Evolutionary conservation across 1,139 yeast genomes (phyloP).

Genomic region (Lodderomyces jiufengensis): DNA sequence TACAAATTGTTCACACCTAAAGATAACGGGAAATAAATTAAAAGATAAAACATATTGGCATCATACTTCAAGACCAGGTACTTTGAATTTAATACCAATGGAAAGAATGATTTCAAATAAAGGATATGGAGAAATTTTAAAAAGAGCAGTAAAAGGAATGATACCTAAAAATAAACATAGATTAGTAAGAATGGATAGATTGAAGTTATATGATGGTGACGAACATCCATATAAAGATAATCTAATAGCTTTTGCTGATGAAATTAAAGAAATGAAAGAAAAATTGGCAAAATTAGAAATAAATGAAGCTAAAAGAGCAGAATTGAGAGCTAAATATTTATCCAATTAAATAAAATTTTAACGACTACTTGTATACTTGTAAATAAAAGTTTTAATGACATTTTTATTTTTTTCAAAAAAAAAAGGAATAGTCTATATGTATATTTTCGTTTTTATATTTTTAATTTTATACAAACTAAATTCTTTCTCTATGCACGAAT

Average conservation of each 20-base stretch:
- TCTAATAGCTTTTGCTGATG: conserved; percentile 83
- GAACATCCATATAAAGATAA: conserved; percentile 84
- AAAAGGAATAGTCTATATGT: not conserved
- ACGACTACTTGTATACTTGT: not conserved
- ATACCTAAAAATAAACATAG: conserved; percentile 87
- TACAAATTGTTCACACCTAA: conserved; percentile 80
- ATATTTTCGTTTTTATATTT: conserved; percentile 4
- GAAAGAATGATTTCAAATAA: conserved; percentile 69
- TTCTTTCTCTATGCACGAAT: conserved; percentile 26
- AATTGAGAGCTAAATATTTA: conserved; percentile 36
- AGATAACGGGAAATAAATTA: conserved; percentile 80
- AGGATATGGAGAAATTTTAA: conserved; percentile 81
- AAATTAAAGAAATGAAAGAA: conserved; percentile 50
- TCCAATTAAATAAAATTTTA: conserved; percentile 6
- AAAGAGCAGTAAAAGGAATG: conserved; percentile 92
- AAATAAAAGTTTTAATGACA: not conserved
- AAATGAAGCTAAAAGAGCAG: conserved; percentile 31
- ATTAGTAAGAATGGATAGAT: conserved; percentile 72
- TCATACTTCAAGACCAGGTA: conserved; percentile 89
- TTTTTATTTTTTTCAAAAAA: conserved; percentile 5
- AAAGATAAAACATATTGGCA: conserved; percentile 85
- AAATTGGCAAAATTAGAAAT: conserved; percentile 38
- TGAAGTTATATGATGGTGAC: conserved; percentile 84
- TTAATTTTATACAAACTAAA: not conserved
- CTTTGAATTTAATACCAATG: conserved; percentile 81